Base-by-base conservation (phyloP, 441 rosid genomes). In the Gossypium trilobum region DNA sequence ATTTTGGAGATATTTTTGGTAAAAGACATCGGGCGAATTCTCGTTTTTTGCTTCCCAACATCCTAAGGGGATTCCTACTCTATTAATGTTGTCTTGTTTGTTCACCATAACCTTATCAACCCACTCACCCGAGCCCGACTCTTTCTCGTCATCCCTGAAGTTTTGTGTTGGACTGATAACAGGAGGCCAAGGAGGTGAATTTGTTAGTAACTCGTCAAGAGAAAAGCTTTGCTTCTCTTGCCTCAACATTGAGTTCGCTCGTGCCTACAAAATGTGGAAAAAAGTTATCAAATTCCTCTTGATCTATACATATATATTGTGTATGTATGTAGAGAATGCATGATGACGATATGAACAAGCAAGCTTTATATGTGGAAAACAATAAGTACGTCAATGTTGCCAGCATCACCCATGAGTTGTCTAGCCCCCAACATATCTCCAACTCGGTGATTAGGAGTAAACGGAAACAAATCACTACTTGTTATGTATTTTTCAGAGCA, bases 131-230 rank as follows among this genome's bases (percentile, higher is more conserved):
- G 89, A 84, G 39, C 91, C 87, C 19, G 77, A 75, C 77, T 88
- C 94, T 80, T 73, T 86, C 56, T 91, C 99, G 5, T 94, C 97
- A 19, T 92, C 97, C 58, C 82, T 68, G 14, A 79, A 81, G 36
- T 78, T 88, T 82, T 85, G 88, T 80, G 76, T 81, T 61, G 92
- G 89, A 79, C 84, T 91, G 59, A 82, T 78, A 59, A 83, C 87
- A 2, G 97, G 97, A 57, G 96, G 97, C 97, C 97, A 95, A 13
- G 97, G 92, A 73, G 97, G 96, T 59, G 99, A 95, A 82, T 89
- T 91, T 58, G 88, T 93, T 72, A 85, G 79, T 36, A 88, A 80
- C 78, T 92, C 97, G 71, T 89, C 97, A 72, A 89, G 89, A 78
- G 91, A 93, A 67, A 89, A 85, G 86, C 88, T 87, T 57, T 81